Evolutionary conservation across 306 rosid genomes (phyloP).

Genomic region (Vigna angularis): DNA sequence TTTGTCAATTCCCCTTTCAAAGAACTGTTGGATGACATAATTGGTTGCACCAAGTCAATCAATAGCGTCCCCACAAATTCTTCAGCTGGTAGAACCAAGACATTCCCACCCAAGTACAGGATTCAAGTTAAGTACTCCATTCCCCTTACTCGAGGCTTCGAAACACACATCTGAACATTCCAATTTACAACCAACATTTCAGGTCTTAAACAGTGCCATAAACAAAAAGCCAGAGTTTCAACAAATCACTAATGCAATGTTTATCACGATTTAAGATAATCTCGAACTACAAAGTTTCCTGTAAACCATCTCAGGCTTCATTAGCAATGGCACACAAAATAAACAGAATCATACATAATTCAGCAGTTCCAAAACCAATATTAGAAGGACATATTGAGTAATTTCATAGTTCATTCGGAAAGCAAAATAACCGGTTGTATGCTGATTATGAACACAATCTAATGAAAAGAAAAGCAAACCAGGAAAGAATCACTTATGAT

Average conservation of each 20-base stretch:
- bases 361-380: constrained; percentile 40
- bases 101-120: constrained; percentile 58
- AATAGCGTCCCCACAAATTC: constrained; percentile 44
- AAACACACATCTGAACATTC: constrained; percentile 8
- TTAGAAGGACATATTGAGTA: constrained; percentile 34
- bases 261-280: constrained; percentile 31
- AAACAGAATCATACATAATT: constrained; percentile 20
- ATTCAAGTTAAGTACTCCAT: constrained; percentile 49
- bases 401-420: constrained; percentile 50
- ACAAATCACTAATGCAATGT: constrained; percentile 25
- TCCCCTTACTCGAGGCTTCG: constrained; percentile 39
- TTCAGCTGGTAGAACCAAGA: constrained; percentile 47
- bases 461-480: constrained; percentile 48
- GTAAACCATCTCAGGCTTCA: constrained; percentile 32
- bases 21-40: constrained; percentile 67
- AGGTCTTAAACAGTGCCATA: constrained; percentile 14
- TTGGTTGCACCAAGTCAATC: constrained; percentile 47
- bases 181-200: constrained; percentile 31
- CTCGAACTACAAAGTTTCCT: constrained; percentile 23
- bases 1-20: constrained; percentile 74
- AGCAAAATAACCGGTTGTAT: constrained; percentile 38
- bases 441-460: constrained; percentile 44
- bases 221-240: constrained; percentile 28
- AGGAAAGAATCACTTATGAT: constrained; percentile 82
- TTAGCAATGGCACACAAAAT: constrained; percentile 31